phyloP scores from a whole-genome alignment of 345 rosid species.

The Linum usitatissimum region DNA sequence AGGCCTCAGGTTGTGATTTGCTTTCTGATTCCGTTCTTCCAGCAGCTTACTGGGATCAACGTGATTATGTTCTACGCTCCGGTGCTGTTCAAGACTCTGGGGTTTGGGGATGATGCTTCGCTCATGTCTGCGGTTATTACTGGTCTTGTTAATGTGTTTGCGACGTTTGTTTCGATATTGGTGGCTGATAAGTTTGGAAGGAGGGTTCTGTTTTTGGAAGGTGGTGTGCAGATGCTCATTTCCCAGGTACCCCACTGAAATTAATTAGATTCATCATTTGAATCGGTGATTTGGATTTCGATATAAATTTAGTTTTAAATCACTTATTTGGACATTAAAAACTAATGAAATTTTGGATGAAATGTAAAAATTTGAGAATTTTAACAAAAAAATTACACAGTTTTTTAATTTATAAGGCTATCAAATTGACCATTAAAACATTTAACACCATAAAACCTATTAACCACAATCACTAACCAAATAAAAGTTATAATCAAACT shows the following conservation, averaged over 20 bases:
- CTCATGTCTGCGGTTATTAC: slow-evolving; percentile 61
- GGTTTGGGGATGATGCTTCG: slow-evolving; percentile 58
- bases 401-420: too few relatives aligned
- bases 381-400: too few relatives aligned
- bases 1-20: slow-evolving; percentile 55
- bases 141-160: slow-evolving; percentile 50
- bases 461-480: too few relatives aligned
- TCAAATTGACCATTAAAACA: too few relatives aligned
- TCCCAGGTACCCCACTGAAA: slow-evolving; percentile 36
- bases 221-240: slow-evolving; percentile 60
- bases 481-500: too few relatives aligned
- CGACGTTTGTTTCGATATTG: slow-evolving; percentile 47
- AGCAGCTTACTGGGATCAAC: slow-evolving; percentile 69
- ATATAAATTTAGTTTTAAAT: too few relatives aligned
- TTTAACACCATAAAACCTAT: too few relatives aligned
- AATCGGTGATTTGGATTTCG: too few relatives aligned
- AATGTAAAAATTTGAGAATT: too few relatives aligned
- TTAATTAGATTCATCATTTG: too few relatives aligned
- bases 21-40: slow-evolving; percentile 51
- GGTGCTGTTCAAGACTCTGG: slow-evolving; percentile 57
- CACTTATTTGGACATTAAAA: too few relatives aligned
- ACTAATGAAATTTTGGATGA: too few relatives aligned
- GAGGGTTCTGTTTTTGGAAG: slow-evolving; percentile 55
- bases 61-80: slow-evolving; percentile 75
- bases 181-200: slow-evolving; percentile 55